Percentiles rank a stretch among this genome's conserved stretches.
These are phyloP conservation scores for Trichothecium roseum DNA, from an alignment of 2,329 filamentous ascomycete genomes.

Conservation along the genomic window DNA sequence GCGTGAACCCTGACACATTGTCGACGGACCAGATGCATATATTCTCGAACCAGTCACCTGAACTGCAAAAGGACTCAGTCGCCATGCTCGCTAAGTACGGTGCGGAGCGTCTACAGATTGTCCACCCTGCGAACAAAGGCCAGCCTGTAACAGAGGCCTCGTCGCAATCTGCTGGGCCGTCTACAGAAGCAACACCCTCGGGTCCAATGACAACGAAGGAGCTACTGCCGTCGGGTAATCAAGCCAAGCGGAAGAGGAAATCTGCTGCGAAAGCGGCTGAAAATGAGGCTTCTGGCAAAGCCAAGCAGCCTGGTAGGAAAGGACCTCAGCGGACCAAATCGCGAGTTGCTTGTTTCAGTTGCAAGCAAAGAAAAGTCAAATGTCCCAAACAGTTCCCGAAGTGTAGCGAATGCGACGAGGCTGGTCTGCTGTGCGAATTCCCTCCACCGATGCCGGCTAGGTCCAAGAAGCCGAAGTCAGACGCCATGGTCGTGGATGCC, in stretches of 20 bases:
- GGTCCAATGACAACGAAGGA: constrained; percentile 20
- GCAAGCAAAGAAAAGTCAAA: constrained; percentile 27
- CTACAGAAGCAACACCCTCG: constrained; percentile 10
- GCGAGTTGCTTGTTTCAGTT: constrained; percentile 23
- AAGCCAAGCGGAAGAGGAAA: constrained; percentile 5
- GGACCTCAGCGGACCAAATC: constrained; percentile 14
- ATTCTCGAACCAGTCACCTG: constrained; percentile 48
- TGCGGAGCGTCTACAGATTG: constrained; percentile 45
- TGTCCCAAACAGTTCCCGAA: constrained; percentile 29
- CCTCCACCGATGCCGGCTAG: constrained; percentile 18
- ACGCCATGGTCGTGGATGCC: constrained; percentile 8
- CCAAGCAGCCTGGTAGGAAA: constrained; percentile 3
- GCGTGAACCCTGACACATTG: constrained; percentile 40
- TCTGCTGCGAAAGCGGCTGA: constrained; percentile 2
- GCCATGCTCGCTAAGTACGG: constrained; percentile 47
- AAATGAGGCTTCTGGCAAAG: constrained; percentile 1
- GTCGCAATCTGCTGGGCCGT: constrained; percentile 15
- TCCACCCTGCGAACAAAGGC: constrained; percentile 36
- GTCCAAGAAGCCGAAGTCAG: constrained; percentile 12
- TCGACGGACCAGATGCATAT: constrained; percentile 47
- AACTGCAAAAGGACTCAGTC: constrained; percentile 43
- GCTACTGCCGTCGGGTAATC: constrained; percentile 12
- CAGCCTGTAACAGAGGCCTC: constrained; percentile 15
- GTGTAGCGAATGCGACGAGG: constrained; percentile 25
- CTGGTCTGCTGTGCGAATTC: constrained; percentile 26